phyloP scores from a whole-genome alignment of 2,329 filamentous ascomycete genomes.

The Colletotrichum cordylinicola region DNA sequence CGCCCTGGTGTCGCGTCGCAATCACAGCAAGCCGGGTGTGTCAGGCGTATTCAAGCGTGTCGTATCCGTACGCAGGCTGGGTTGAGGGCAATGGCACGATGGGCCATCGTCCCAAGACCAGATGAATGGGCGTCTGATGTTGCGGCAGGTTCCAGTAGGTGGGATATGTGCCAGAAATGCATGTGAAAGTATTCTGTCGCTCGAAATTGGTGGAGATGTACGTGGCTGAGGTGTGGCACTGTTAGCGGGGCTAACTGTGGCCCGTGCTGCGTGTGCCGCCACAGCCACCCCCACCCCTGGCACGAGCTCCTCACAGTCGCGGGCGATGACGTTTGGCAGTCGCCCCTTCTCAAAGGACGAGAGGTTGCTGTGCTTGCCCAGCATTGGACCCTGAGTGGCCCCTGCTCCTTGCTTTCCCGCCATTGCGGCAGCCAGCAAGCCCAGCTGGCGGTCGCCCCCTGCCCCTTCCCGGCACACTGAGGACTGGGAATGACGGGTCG shows the following conservation, averaged over 20 bases:
- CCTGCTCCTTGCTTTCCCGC: conserved; percentile 4
- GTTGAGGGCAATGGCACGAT: background rate
- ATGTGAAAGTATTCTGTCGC: conserved; percentile 8
- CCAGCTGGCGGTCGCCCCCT: background rate
- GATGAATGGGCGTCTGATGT: conserved; percentile 5
- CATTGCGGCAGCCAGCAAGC: background rate
- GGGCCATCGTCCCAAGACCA: conserved; percentile 5
- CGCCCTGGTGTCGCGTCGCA: conserved; percentile 8
- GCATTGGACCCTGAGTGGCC: conserved; percentile 7
- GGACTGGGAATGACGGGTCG: background rate
- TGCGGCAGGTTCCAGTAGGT: conserved; percentile 4
- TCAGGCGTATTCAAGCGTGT: background rate
- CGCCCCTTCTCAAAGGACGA: background rate
- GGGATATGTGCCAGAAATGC: background rate
- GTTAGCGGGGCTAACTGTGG: background rate
- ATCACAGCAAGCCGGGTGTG: background rate
- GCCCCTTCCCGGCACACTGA: background rate
- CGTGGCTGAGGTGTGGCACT: background rate
- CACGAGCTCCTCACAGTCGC: conserved; percentile 9
- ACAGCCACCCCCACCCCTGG: conserved; percentile 12
- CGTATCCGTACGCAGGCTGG: background rate
- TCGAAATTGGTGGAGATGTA: background rate
- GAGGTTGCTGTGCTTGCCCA: background rate
- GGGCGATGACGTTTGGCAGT: conserved; percentile 15
- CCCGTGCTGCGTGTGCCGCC: background rate